These are phyloP conservation scores for Melanogaster broomeanus DNA, from an alignment of 768 basidiomycete species.

Conservation along the genomic window DNA sequence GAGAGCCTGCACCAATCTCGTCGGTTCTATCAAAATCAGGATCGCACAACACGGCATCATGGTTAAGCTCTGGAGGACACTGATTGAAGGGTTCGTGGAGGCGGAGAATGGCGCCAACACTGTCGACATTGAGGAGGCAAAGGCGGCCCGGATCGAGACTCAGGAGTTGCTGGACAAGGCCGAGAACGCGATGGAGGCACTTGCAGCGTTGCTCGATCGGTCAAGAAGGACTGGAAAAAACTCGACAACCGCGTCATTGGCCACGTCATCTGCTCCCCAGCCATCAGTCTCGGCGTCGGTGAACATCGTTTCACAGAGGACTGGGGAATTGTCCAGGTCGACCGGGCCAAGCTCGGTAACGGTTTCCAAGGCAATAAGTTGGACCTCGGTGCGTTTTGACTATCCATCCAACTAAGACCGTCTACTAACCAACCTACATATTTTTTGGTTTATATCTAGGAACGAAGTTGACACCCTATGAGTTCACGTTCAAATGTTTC, in stretches of 20 bases:
- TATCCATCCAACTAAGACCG: conserved; percentile 21
- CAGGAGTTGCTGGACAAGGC: conserved; percentile 16
- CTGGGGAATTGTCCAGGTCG: conserved; percentile 37
- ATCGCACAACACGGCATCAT: conserved; percentile 20
- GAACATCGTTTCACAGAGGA: conserved; percentile 32
- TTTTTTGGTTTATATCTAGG: conserved; percentile 14
- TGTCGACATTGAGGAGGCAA: conserved; percentile 8
- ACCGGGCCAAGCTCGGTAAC: conserved; percentile 28
- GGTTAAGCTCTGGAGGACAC: conserved; percentile 18
- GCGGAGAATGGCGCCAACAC: conserved; percentile 5
- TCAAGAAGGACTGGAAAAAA: conserved; percentile 13
- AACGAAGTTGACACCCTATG: conserved; percentile 13
- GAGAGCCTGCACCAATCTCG: conserved; percentile 25
- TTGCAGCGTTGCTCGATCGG: conserved; percentile 19
- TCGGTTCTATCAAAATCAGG: conserved; percentile 31
- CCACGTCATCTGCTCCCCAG: conserved; percentile 28
- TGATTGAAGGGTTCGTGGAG: conserved; percentile 20
- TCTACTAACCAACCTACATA: conserved; percentile 19
- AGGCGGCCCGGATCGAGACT: conserved; percentile 3
- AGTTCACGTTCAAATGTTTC: conserved; percentile 27
- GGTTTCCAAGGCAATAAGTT: conserved; percentile 37
- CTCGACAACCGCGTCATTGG: conserved; percentile 34
- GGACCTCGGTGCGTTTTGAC: conserved; percentile 36
- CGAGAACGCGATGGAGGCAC: conserved; percentile 19
- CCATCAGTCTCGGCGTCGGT: conserved; percentile 26